Percentiles rank a stretch among this genome's conserved stretches.
phyloP scores from a whole-genome alignment of 176 grass and related monocot species.

The Triticum monococcum region DNA sequence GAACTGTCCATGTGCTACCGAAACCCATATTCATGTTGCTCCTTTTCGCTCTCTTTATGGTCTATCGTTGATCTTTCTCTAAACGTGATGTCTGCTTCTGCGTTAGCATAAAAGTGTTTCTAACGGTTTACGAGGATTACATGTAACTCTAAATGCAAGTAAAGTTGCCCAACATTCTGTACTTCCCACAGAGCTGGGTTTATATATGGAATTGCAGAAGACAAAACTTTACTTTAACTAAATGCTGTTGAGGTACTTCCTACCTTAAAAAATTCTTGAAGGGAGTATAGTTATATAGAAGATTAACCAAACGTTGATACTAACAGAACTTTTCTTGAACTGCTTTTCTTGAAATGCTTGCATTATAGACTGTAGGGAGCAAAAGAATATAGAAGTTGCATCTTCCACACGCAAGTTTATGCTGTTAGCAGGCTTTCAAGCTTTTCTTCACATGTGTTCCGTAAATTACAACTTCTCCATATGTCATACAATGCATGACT shows the following conservation, averaged over 20 bases:
- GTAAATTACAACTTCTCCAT: background rate
- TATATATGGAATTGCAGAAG: background rate
- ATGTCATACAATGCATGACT: background rate
- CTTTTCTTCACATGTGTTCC: background rate
- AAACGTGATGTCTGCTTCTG: background rate
- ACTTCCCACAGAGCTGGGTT: background rate
- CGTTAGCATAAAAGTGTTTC: background rate
- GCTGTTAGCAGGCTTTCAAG: background rate
- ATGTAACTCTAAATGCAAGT: conserved; percentile 19
- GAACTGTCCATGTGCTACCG: background rate
- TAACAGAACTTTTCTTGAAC: background rate
- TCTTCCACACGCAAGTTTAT: background rate
- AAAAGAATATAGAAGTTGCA: background rate
- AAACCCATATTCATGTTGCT: background rate
- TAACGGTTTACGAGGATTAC: background rate
- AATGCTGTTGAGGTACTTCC: background rate
- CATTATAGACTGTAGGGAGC: background rate
- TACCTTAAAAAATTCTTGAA: background rate
- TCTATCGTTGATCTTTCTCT: background rate
- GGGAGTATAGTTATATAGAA: background rate
- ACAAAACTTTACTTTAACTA: background rate
- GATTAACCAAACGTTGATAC: background rate
- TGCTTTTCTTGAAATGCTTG: background rate
- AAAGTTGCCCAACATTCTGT: background rate
- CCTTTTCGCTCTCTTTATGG: background rate